Percentiles rank a stretch among this genome's conserved stretches.
Conservation (phyloP, 2,329 filamentous ascomycete species). For the Trichoderma koningii region DNA sequence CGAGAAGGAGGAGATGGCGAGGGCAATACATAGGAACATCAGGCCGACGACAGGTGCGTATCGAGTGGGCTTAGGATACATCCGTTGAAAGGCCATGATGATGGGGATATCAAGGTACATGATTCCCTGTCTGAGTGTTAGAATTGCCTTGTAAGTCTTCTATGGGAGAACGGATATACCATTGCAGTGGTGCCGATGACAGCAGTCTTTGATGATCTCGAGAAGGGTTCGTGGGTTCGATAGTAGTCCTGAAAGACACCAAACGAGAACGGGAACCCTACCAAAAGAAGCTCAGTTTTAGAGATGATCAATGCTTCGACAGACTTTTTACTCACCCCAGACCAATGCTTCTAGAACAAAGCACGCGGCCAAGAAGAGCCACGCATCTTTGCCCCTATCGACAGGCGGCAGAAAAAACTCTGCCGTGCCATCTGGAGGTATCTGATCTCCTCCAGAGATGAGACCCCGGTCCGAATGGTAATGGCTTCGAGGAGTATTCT, state of each 20-base stretch:
- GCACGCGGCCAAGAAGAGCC: slow-evolving; percentile 40
- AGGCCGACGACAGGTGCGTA: slow-evolving; percentile 51
- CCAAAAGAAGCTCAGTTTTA: neutral
- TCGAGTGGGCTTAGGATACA: slow-evolving; percentile 45
- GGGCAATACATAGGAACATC: slow-evolving; percentile 54
- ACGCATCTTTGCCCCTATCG: slow-evolving; percentile 41
- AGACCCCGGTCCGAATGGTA: slow-evolving; percentile 5
- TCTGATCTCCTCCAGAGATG: slow-evolving; percentile 2
- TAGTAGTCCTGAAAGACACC: slow-evolving; percentile 70
- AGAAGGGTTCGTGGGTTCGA: slow-evolving; percentile 56
- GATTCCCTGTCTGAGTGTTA: slow-evolving; percentile 45
- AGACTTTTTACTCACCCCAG: slow-evolving; percentile 35
- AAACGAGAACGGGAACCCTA: slow-evolving; percentile 65
- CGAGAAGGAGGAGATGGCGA: slow-evolving; percentile 56
- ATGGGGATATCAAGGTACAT: slow-evolving; percentile 58
- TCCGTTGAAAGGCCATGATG: slow-evolving; percentile 49
- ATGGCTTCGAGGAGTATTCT: neutral
- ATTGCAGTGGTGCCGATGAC: slow-evolving; percentile 62
- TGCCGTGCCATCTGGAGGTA: neutral
- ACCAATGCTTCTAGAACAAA: slow-evolving; percentile 40
- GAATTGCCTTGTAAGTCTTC: neutral
- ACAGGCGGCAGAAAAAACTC: slow-evolving; percentile 37
- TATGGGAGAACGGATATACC: slow-evolving; percentile 37
- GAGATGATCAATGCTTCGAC: neutral
- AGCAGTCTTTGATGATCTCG: slow-evolving; percentile 51